Conservation (phyloP, 164 flowering plant species). For the Chimonanthus salicifolius region DNA sequence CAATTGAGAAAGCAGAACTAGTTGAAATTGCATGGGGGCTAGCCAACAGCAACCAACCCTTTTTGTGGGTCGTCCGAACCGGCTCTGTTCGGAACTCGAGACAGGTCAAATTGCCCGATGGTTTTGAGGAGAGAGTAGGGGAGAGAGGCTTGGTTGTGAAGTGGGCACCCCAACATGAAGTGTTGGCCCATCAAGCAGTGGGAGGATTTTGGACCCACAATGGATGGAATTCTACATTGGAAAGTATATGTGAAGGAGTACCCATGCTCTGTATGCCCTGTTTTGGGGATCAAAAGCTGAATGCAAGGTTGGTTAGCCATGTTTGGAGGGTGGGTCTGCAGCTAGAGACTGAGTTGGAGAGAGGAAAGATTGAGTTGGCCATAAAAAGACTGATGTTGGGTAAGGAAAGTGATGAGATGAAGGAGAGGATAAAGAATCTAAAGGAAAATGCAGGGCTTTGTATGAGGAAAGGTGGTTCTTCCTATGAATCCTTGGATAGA, state of each 20-base stretch:
- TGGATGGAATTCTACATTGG: constrained; percentile 60
- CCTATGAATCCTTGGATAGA: constrained; percentile 21
- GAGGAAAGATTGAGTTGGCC: constrained; percentile 24
- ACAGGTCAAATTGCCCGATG: constrained; percentile 17
- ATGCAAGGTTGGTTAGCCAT: constrained; percentile 37
- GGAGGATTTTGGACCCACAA: constrained; percentile 57
- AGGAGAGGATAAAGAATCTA: constrained; percentile 20
- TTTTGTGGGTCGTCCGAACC: constrained; percentile 43
- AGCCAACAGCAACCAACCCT: constrained; percentile 28
- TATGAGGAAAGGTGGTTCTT: constrained; percentile 39
- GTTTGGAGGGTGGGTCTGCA: constrained; percentile 45
- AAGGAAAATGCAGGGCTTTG: constrained; percentile 23
- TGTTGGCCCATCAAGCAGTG: constrained; percentile 45
- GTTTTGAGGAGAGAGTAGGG: constrained; percentile 12
- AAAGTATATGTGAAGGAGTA: constrained; percentile 48
- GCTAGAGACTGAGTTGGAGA: constrained; percentile 26
- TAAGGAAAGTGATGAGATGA: constrained; percentile 35
- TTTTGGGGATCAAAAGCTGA: constrained; percentile 40
- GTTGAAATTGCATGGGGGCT: constrained; percentile 36
- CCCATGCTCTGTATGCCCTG: constrained; percentile 51
- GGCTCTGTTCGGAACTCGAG: constrained; percentile 16
- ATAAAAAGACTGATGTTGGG: constrained; percentile 28
- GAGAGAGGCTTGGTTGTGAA: constrained; percentile 29
- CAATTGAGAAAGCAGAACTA: constrained; percentile 17
- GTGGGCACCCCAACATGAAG: constrained; percentile 63